These are phyloP conservation scores for Polytrichum formosum DNA, from an alignment of 225 moss, liverwort and hornwort genomes.

Conservation along the genomic window DNA sequence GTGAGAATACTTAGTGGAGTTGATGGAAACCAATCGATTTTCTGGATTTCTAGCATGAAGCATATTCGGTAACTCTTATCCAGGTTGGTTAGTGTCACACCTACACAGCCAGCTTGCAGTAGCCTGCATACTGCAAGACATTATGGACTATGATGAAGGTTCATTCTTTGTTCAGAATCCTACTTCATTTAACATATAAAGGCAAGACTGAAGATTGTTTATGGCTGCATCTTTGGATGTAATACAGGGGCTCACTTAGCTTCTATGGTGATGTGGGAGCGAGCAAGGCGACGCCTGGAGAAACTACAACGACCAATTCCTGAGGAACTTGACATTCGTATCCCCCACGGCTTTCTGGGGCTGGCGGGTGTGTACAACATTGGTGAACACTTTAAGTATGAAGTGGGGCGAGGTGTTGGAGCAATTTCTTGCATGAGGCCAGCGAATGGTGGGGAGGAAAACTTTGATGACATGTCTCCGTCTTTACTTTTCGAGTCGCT, in stretches of 20 bases:
- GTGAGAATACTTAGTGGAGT: no score
- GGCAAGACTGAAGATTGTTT: not conserved
- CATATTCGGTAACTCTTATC: no score
- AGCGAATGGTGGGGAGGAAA: constrained; percentile 62
- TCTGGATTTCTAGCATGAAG: not conserved
- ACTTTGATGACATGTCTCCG: constrained; percentile 76
- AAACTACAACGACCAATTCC: constrained; percentile 5
- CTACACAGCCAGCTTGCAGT: no score
- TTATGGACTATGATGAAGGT: no score
- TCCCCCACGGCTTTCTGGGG: constrained; percentile 64
- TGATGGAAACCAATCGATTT: no score
- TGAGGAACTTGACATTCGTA: constrained; percentile 26
- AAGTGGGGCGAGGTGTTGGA: constrained; percentile 61
- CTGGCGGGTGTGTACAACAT: constrained; percentile 89
- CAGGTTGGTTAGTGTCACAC: no score
- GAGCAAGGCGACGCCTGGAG: constrained; percentile 37
- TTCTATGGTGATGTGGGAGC: constrained; percentile 76
- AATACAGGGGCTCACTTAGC: constrained; percentile 59
- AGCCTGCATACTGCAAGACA: no score
- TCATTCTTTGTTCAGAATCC: no score
- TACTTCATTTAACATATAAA: no score
- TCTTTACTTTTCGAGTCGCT: constrained; percentile 66
- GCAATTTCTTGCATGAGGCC: constrained; percentile 75
- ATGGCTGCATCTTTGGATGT: not conserved
- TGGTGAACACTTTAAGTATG: constrained; percentile 76